Base-by-base conservation (phyloP, 352 stramenopile species). In the Phytopythium helicoides region DNA sequence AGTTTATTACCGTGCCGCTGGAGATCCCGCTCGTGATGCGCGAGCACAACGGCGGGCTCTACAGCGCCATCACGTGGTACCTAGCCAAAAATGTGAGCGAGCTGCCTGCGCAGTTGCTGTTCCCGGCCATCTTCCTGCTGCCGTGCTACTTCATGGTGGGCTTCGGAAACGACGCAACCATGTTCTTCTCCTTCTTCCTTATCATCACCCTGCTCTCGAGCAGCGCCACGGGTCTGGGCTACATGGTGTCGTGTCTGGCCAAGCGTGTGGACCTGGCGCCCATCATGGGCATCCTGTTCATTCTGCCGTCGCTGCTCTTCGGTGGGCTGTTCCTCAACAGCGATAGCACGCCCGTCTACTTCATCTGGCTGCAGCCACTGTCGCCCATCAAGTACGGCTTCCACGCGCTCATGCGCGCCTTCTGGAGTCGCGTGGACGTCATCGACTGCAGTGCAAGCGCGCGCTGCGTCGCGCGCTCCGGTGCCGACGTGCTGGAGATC, bases 121-220 rank as follows among this genome's bases (percentile, higher is more conserved):
- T 69, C 41, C 64, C 60, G 6, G 37, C 57, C 18, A 42, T 73
- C 28, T 72, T 69, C 51, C 34, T 76, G 18, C 3, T 70, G 26
- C 62, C 56, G 22, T 56, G 54, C 52, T 77, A 74, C 60, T 77
- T 73, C 47, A 63, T 77, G 57, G 45, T 77, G 10, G 68, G 68
- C 47, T 72, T 74, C 52, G 61, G 64, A 5, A 22, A 33, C 22
- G 38, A 68, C 44, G 63, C 66, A 12, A 50, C 47, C 44, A n/a
- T 73, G 7, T 77, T 72, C 54, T 69, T 73, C 47, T 61, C 47
- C 16, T 68, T 75, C 35, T 61, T 65, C 21, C 44, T 75, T 19
- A 35, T 64, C 58, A 60, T 72, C 15, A 25, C 22, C 14, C 54
- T 77, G 19, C 25, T 68, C 34, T 53, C 40, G 18, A 68, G 58